Evolutionary conservation across 306 rosid species (phyloP).

Genomic region (Albizia julibrissin): DNA sequence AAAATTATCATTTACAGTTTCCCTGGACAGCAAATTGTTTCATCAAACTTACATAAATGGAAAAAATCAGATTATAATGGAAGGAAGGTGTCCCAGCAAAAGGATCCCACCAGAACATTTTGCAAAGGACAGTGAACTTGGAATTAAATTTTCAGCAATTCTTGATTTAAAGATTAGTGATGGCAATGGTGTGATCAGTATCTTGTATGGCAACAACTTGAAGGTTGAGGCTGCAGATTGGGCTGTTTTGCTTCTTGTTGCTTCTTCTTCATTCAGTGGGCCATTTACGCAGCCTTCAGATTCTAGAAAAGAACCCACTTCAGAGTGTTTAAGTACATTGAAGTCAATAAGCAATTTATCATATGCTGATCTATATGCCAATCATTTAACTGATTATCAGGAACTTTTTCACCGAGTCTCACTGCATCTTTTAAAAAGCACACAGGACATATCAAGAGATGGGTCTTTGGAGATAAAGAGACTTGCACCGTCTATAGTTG

Average conservation of each 20-base stretch:
- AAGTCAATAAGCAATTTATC: slow-evolving; percentile 44
- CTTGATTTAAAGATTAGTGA: slow-evolving; percentile 64
- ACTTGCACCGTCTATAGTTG: neutral
- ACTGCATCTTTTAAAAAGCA: slow-evolving; percentile 51
- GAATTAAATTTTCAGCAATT: slow-evolving; percentile 63
- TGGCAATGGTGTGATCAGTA: slow-evolving; percentile 39
- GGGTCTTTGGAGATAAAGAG: slow-evolving; percentile 33
- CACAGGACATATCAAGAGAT: slow-evolving; percentile 26
- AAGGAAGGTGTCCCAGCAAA: slow-evolving; percentile 59
- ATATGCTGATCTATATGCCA: slow-evolving; percentile 56
- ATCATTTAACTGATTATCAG: slow-evolving; percentile 72
- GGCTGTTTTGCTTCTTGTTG: slow-evolving; percentile 60
- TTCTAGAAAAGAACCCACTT: slow-evolving; percentile 61
- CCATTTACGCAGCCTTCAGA: slow-evolving; percentile 62
- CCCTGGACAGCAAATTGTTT: slow-evolving; percentile 62
- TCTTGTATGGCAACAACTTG: slow-evolving; percentile 57
- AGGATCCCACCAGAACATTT: slow-evolving; percentile 44
- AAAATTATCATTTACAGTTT: slow-evolving; percentile 56
- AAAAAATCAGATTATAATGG: slow-evolving; percentile 49
- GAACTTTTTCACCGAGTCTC: slow-evolving; percentile 71
- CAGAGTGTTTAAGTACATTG: slow-evolving; percentile 44
- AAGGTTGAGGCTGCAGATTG: slow-evolving; percentile 62
- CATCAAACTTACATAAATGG: slow-evolving; percentile 46
- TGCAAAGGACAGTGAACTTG: slow-evolving; percentile 46
- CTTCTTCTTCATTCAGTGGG: slow-evolving; percentile 70